Evolutionary conservation across 73 alveolate genomes (phyloP).

Genomic region (Uronychia setigera): DNA sequence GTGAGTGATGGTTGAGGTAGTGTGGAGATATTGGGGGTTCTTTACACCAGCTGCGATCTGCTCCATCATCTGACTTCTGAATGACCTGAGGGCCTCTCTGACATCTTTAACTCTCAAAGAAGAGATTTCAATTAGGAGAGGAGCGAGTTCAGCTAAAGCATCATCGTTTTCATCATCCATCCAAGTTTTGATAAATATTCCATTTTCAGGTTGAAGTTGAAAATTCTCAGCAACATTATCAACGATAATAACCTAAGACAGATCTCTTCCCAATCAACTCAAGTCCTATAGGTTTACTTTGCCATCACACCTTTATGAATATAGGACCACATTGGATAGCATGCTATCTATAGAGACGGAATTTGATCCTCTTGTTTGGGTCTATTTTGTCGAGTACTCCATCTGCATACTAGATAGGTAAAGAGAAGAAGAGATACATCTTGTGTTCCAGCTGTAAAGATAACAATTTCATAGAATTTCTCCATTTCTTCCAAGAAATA

Average conservation of each 20-base stretch:
- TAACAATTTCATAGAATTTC: slow-evolving; percentile 90
- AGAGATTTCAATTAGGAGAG: slow-evolving; percentile 74
- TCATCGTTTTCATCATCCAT: slow-evolving; percentile 76
- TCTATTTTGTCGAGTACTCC: slow-evolving; percentile 93
- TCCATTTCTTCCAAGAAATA: slow-evolving; percentile 87
- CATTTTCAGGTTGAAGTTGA: slow-evolving; percentile 80
- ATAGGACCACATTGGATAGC: slow-evolving; percentile 71
- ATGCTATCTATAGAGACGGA: slow-evolving; percentile 91
- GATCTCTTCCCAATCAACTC: slow-evolving; percentile 75
- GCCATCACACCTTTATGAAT: too few relatives aligned
- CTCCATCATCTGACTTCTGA: slow-evolving; percentile 74
- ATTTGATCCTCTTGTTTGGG: slow-evolving; percentile 71
- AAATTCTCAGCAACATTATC: slow-evolving; percentile 85
- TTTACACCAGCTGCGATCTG: slow-evolving; percentile 68
- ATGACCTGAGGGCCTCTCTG: slow-evolving; percentile 76
- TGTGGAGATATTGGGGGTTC: too few relatives aligned
- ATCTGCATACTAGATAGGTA: slow-evolving; percentile 88
- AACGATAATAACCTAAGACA: slow-evolving; percentile 66
- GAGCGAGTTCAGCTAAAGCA: slow-evolving; percentile 72
- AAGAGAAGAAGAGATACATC: too few relatives aligned
- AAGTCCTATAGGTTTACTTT: too few relatives aligned
- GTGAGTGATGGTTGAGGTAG: too few relatives aligned
- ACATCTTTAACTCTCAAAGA: slow-evolving; percentile 72
- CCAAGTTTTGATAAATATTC: slow-evolving; percentile 81
- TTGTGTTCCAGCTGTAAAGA: slow-evolving; percentile 97